A percentile compares a stretch with the other conserved stretches of the same genome.
Conservation (phyloP, 169 alveolate genomes). For the Prorocentrum cordatum region DNA sequence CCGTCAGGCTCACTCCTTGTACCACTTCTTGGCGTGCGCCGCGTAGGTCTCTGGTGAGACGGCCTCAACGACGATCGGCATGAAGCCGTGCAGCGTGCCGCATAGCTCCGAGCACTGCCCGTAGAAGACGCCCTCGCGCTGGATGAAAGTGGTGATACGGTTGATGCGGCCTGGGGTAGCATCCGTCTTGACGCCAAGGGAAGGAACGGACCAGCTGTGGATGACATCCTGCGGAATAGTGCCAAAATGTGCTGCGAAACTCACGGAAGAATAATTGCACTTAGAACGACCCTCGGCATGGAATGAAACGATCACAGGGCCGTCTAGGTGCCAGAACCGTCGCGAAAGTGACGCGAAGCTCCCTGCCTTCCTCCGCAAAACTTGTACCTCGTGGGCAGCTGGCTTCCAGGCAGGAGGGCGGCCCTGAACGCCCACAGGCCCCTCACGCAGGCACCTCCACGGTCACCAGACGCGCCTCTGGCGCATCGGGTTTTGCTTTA, state of each 20-base stretch:
- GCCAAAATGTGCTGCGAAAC: background rate
- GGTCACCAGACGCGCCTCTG: no score
- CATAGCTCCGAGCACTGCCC: slow-evolving; percentile 85
- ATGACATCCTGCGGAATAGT: slow-evolving; percentile 36
- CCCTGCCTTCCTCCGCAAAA: no score
- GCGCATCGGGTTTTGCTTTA: no score
- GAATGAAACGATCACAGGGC: no score
- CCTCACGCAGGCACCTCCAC: no score
- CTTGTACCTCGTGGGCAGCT: no score
- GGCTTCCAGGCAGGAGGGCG: no score
- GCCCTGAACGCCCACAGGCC: no score
- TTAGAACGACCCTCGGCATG: no score
- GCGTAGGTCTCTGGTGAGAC: slow-evolving; percentile 81
- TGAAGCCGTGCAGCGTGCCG: slow-evolving; percentile 87
- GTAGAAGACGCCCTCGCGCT: slow-evolving; percentile 88
- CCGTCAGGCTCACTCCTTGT: slow-evolving; percentile 75
- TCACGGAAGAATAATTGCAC: no score
- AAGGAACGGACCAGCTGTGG: slow-evolving; percentile 80
- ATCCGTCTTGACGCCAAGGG: slow-evolving; percentile 85
- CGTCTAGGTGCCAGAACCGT: no score
- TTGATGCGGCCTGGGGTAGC: slow-evolving; percentile 86
- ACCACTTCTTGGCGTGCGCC: slow-evolving; percentile 87
- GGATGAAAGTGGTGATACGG: slow-evolving; percentile 81
- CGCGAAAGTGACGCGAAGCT: no score
- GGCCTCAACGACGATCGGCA: slow-evolving; percentile 86